Base-by-base conservation (phyloP, 192 early-diverging fungal genomes). In the Phycomyces blakesleeanus region DNA sequence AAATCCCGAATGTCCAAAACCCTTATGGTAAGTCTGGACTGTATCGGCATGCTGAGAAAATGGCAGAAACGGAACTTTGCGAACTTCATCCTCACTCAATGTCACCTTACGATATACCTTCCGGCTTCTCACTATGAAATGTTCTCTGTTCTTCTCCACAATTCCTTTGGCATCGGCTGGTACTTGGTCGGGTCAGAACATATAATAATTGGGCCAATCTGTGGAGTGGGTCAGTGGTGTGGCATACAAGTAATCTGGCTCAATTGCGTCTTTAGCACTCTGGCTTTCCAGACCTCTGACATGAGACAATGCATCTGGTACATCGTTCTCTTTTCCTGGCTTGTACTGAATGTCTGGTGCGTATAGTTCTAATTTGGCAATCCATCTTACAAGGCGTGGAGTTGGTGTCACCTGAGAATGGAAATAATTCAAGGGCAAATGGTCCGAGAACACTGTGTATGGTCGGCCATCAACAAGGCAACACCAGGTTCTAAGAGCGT, bases 401-500 rank as follows among this genome's bases (percentile, higher is more conserved):
- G 58, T 40, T 11, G 58, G 58, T 21, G 42, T 59, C 5, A 7
- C 15, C 25, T 59, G 9, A 24, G 34, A 1, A 8, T 25, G 29
- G 12, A 63, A 55, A 27, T 55, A 63, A 11, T 63, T 14, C 7
- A 63, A 41, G 10, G 61, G 61, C 2, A 63, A 14, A 20, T 55
- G 61, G 38, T 63, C 61, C 0, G 61, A 10, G 10, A 41, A 41
- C 0, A 63, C 20, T 5, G 34, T 63, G 21, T 54, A 63, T 6
- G 12, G 11, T 1, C 52, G 26, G 1, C 61, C 61, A 16, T 63
- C 61, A 0, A 63, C 22, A 5, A 39, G 44, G 22, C 52, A 63
- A 2, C 61, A 52, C 61, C 61, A 63, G 0, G 37, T 39, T 42
- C 61, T 8, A 22, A 63, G 29, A 1, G 61, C 61, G 55, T 63